Conservation (phyloP, 306 rosid species). For the Cucurbita maxima region DNA sequence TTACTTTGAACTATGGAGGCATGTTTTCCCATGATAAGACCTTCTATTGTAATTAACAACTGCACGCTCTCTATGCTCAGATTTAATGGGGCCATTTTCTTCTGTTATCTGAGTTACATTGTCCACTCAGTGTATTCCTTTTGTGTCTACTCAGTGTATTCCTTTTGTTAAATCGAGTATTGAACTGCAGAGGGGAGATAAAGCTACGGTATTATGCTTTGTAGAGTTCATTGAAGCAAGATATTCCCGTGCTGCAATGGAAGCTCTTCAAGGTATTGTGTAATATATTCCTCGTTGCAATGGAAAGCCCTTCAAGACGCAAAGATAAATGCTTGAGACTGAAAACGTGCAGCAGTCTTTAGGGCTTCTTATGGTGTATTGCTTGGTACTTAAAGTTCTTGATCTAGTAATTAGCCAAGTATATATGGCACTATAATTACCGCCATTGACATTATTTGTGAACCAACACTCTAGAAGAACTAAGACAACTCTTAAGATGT, state of each 20-base stretch:
- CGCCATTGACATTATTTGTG: neutral
- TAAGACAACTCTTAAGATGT: neutral
- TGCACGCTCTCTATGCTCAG: neutral
- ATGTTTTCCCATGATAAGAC: neutral
- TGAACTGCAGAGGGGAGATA: conserved; percentile 58
- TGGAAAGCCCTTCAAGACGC: neutral
- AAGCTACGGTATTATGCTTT: conserved; percentile 55
- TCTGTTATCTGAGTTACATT: neutral
- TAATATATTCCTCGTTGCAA: neutral
- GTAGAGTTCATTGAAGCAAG: conserved; percentile 52
- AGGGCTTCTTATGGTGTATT: neutral
- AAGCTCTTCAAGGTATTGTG: conserved; percentile 43
- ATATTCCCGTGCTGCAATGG: conserved; percentile 60
- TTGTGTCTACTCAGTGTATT: conserved; percentile 7
- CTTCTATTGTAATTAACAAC: neutral
- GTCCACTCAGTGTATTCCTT: conserved; percentile 1
- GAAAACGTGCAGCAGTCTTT: neutral
- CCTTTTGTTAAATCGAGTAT: conserved; percentile 8
- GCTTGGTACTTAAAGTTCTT: neutral
- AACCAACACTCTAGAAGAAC: neutral
- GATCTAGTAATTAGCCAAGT: neutral
- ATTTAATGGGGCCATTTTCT: neutral
- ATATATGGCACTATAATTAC: neutral
- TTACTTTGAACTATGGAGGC: neutral
- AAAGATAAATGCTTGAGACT: neutral